A percentile compares a stretch with the other conserved stretches of the same genome.
These are phyloP conservation scores for Crassisporium funariophilum DNA, from an alignment of 768 basidiomycete genomes.

Conservation along the genomic window DNA sequence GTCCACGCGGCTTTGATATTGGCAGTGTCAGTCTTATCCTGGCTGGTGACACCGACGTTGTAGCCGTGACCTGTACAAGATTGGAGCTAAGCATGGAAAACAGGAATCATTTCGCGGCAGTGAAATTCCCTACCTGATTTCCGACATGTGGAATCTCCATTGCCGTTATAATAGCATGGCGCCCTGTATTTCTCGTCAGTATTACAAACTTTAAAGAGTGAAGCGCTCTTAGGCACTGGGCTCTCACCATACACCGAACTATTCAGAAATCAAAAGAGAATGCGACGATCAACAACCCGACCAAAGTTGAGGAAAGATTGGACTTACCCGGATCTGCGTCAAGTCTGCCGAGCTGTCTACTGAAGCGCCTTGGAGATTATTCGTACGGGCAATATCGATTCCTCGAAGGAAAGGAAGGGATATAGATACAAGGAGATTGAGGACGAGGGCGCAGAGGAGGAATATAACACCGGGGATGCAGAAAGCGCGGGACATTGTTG, in stretches of 20 bases:
- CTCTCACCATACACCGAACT: slow-evolving; percentile 76
- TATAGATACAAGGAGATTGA: slow-evolving; percentile 68
- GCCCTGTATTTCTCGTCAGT: slow-evolving; percentile 44
- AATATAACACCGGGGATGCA: slow-evolving; percentile 64
- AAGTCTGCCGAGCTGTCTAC: slow-evolving; percentile 30
- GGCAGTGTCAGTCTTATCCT: slow-evolving; percentile 35
- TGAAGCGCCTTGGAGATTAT: slow-evolving; percentile 42
- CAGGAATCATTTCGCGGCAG: not conserved
- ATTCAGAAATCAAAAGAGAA: not conserved
- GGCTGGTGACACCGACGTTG: slow-evolving; percentile 41
- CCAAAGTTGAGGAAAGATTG: slow-evolving; percentile 2
- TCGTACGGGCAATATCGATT: slow-evolving; percentile 68
- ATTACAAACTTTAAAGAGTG: not conserved
- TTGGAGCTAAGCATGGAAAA: not conserved
- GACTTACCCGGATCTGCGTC: slow-evolving; percentile 57
- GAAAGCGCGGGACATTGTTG: slow-evolving; percentile 45
- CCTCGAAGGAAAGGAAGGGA: slow-evolving; percentile 71
- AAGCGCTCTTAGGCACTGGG: not conserved
- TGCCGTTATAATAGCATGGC: slow-evolving; percentile 52
- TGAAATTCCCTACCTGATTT: slow-evolving; percentile 40
- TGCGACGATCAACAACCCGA: not conserved
- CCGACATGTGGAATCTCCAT: slow-evolving; percentile 51
- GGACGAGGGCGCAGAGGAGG: slow-evolving; percentile 58
- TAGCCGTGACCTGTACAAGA: slow-evolving; percentile 55
- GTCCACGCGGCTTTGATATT: slow-evolving; percentile 65